A percentile compares a stretch with the other conserved stretches of the same genome.
Evolutionary conservation across 73 alveolate genomes (phyloP).

Genomic region (Symbiodinium natans): DNA sequence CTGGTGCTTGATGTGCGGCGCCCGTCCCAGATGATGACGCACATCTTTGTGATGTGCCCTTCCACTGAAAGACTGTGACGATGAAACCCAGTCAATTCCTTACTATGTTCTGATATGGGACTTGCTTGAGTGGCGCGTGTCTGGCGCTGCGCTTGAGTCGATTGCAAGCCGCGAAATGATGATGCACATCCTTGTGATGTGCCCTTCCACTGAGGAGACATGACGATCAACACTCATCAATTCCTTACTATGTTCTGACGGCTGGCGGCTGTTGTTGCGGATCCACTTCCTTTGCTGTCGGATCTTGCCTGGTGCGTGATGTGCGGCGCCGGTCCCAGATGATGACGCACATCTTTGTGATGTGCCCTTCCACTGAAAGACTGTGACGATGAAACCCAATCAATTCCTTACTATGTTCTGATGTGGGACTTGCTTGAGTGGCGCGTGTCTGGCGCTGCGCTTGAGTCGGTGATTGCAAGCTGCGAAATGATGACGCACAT

Average conservation of each 20-base stretch:
- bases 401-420: conserved; percentile 57
- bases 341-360: conserved; percentile 69
- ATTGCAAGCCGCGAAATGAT: neutral
- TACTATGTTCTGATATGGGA: conserved; percentile 19
- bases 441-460: neutral
- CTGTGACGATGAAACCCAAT: conserved; percentile 44
- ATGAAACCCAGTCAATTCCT: conserved; percentile 60
- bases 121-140: neutral
- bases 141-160: neutral
- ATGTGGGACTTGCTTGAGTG: neutral
- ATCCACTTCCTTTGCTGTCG: neutral
- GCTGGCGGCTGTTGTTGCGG: too few species aligned
- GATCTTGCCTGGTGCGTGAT: neutral
- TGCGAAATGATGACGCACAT: conserved; percentile 46
- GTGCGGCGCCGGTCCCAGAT: neutral
- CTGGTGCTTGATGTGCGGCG: neutral
- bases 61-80: conserved; percentile 43
- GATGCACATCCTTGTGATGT: conserved; percentile 48
- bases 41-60: conserved; percentile 78
- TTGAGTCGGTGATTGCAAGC: neutral
- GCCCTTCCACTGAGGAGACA: conserved; percentile 49
- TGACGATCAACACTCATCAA: conserved; percentile 41
- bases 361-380: conserved; percentile 73
- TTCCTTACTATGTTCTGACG: conserved; percentile 75
- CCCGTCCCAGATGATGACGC: conserved; percentile 38